Conservation (phyloP, 345 rosid species). For the Gossypium australe region DNA sequence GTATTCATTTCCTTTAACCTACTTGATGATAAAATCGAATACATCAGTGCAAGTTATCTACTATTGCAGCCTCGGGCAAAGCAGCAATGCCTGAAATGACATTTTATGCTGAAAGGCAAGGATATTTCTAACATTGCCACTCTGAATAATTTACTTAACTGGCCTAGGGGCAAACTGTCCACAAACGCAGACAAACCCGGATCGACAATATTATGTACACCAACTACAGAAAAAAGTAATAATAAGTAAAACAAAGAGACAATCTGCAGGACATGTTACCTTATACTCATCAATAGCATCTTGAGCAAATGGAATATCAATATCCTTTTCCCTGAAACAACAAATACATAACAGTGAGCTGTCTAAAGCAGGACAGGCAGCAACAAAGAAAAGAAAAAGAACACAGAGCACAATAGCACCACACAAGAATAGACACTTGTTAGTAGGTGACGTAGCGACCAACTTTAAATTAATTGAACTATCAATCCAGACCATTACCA, state of each 20-base stretch:
- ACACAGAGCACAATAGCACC: background rate
- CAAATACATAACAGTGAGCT: conserved; percentile 4
- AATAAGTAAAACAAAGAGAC: background rate
- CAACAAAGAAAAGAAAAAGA: background rate
- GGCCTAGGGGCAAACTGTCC: background rate
- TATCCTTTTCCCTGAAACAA: conserved; percentile 82
- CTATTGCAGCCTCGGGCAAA: background rate
- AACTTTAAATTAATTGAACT: background rate
- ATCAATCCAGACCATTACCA: conserved; percentile 46
- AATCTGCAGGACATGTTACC: conserved; percentile 39
- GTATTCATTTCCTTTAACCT: background rate
- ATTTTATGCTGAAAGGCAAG: background rate
- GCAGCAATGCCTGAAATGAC: background rate
- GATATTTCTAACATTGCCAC: background rate
- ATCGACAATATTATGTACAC: background rate
- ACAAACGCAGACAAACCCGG: background rate
- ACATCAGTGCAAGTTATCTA: background rate
- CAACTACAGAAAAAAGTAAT: background rate
- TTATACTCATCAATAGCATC: conserved; percentile 90
- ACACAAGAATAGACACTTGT: background rate
- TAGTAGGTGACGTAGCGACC: background rate
- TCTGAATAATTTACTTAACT: background rate
- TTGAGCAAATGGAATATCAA: conserved; percentile 86
- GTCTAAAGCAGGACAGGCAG: background rate
- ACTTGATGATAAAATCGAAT: background rate